These are phyloP conservation scores for Candida frijolesensis DNA, from an alignment of 1,139 yeast genomes.

Conservation along the genomic window DNA sequence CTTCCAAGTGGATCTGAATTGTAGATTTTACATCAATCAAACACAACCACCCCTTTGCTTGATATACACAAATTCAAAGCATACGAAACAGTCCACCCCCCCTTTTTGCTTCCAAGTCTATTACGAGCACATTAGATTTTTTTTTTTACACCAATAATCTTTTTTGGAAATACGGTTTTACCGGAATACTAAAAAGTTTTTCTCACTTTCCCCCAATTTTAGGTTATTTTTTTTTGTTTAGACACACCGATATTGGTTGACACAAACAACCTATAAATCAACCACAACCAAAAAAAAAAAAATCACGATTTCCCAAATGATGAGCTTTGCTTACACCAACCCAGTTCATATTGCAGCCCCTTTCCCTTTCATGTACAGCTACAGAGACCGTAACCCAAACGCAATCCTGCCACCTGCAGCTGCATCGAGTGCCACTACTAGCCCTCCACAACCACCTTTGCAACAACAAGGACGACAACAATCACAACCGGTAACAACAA, in stretches of 20 bases:
- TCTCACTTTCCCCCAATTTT: background rate
- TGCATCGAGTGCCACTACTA: background rate
- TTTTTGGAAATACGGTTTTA: slow-evolving; percentile 5
- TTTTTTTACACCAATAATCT: background rate
- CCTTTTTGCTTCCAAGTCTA: background rate
- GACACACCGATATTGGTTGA: slow-evolving; percentile 1
- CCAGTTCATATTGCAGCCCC: background rate
- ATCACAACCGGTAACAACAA: background rate
- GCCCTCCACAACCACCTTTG: slow-evolving; percentile 2
- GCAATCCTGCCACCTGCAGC: background rate
- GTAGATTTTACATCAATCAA: background rate
- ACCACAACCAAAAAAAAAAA: background rate
- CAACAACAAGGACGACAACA: background rate
- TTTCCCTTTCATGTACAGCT: background rate
- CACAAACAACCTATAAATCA: background rate
- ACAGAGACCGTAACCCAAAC: slow-evolving; percentile 1
- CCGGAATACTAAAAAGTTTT: background rate
- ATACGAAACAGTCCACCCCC: background rate
- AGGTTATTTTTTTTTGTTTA: background rate
- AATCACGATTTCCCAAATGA: background rate
- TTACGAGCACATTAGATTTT: too few species aligned
- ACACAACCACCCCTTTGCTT: background rate
- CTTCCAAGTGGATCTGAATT: background rate
- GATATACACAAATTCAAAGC: background rate
- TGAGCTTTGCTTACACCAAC: slow-evolving; percentile 2